Evolutionary conservation across 2,329 filamentous ascomycete genomes (phyloP), one percentile per base, ranked within the genome.

Genomic region (Exophiala sideris): DNA sequence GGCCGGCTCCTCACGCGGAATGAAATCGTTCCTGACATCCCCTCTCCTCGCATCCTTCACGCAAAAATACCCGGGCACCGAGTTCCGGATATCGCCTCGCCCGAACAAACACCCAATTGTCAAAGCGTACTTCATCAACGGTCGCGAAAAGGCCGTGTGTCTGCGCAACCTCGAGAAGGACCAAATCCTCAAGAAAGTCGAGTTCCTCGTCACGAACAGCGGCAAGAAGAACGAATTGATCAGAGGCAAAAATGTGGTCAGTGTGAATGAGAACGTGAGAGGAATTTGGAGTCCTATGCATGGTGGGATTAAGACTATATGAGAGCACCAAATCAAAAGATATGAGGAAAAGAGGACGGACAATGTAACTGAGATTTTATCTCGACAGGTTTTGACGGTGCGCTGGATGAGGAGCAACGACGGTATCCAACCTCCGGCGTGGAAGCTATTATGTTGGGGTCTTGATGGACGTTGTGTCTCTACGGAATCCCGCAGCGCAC

Each of bases 121-220:
- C 65, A 84, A 87, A 65, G 94, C 90, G 54, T 82, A 89, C 72
- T 99, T 95, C 75, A 89, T 97, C 78, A 97, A 96, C 71, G 91
- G 92, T 59, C 81, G 84, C 24, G 80, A 87, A 59, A 94, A 94
- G 71, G 82, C 89, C 8, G 83, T 97, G 48, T 96, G 91, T 71
- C 91, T 97, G 53, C 83, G 87, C 64, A 97, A 96, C 66, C 72
- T 96, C 68, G 85, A 91, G 64, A 83, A 85, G 29, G 82, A 86
- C 56, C 86, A 95, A 70, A 86, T 99, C 35, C 70, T 91, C 51
- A 79, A 89, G 68, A 96, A 96, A 78, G 85, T 70, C n/a, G 74
- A 74, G 50, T 65, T 74, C 20, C 65, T 78, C 52, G 72, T 74
- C 62, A 72, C 74, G 52, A 73, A 74, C 21, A 77, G 72, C 46